Conservation (phyloP, 2,329 filamentous ascomycete species). For the Cordyceps cateniannulata region DNA sequence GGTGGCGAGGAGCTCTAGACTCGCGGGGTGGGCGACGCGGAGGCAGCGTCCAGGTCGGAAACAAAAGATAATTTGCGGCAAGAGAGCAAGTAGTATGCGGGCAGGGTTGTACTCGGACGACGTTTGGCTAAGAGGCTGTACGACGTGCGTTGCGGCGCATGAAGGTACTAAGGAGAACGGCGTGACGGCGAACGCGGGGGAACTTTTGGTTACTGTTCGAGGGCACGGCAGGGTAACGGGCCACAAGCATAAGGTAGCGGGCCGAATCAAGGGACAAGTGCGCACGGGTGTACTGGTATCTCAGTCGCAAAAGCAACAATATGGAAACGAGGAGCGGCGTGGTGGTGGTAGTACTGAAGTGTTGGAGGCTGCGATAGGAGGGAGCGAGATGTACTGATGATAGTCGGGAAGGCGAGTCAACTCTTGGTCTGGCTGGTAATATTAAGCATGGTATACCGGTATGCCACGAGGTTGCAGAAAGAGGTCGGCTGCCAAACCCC, state of each 20-base stretch:
- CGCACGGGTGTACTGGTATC: neutral
- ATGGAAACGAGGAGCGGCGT: neutral
- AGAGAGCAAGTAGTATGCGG: neutral
- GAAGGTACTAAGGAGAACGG: neutral
- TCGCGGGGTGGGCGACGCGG: neutral
- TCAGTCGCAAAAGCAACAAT: neutral
- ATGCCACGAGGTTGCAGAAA: neutral
- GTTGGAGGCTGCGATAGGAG: neutral
- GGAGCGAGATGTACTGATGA: neutral
- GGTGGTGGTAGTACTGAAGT: neutral
- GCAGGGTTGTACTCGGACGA: conserved; percentile 3
- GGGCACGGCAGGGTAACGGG: neutral
- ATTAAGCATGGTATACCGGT: neutral
- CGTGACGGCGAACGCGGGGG: neutral
- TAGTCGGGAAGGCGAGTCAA: neutral
- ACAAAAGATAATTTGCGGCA: neutral
- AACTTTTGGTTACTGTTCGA: conserved; percentile 1
- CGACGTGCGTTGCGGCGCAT: neutral
- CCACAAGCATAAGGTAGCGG: neutral
- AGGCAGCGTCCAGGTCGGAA: neutral
- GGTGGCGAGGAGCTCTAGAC: neutral
- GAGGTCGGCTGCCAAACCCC: neutral
- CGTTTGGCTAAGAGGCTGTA: neutral
- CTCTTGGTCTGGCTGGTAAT: neutral
- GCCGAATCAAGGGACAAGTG: neutral